A percentile compares a stretch with the other conserved stretches of the same genome.
Conservation (phyloP, 1,284 basidiomycete genomes). For the Leccinum fuscescens region DNA sequence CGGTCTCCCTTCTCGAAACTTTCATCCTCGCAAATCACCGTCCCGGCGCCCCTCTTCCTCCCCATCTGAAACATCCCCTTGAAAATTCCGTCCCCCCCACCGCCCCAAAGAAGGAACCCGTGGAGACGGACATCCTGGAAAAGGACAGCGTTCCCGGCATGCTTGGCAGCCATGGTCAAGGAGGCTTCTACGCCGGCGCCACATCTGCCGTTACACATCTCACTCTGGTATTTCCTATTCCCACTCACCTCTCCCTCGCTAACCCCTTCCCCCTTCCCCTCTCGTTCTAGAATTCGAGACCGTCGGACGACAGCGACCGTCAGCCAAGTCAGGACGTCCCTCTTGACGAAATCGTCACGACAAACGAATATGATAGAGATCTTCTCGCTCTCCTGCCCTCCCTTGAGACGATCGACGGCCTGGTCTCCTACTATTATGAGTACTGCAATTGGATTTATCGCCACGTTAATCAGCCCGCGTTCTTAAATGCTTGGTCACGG, state of each 20-base stretch:
- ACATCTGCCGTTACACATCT: conserved; percentile 70
- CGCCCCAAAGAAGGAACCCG: conserved; percentile 51
- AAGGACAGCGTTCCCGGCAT: conserved; percentile 58
- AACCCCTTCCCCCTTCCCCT: conserved; percentile 18
- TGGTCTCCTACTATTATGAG: conserved; percentile 74
- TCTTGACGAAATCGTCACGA: conserved; percentile 42
- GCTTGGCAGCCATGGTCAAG: conserved; percentile 58
- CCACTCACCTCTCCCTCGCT: conserved; percentile 12
- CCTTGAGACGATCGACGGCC: conserved; percentile 63
- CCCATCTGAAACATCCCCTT: conserved; percentile 35
- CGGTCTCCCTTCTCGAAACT: conserved; percentile 67
- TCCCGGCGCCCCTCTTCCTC: conserved; percentile 18
- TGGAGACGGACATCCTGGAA: conserved; percentile 47
- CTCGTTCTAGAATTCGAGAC: conserved; percentile 41
- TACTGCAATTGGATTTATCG: conserved; percentile 84
- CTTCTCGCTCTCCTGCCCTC: conserved; percentile 64
- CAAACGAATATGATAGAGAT: conserved; percentile 65
- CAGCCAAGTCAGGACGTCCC: conserved; percentile 45
- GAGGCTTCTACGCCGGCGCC: conserved; percentile 70
- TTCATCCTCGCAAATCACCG: conserved; percentile 58
- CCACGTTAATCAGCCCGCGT: conserved; percentile 63
- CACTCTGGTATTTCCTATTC: conserved; percentile 46
- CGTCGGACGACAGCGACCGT: conserved; percentile 52
- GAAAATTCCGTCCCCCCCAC: conserved; percentile 34
- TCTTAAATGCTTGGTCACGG: conserved; percentile 63